A percentile compares a stretch with the other conserved stretches of the same genome.
phyloP scores from a whole-genome alignment of 2,329 filamentous ascomycete genomes.

The Huntiella moniliformis region DNA sequence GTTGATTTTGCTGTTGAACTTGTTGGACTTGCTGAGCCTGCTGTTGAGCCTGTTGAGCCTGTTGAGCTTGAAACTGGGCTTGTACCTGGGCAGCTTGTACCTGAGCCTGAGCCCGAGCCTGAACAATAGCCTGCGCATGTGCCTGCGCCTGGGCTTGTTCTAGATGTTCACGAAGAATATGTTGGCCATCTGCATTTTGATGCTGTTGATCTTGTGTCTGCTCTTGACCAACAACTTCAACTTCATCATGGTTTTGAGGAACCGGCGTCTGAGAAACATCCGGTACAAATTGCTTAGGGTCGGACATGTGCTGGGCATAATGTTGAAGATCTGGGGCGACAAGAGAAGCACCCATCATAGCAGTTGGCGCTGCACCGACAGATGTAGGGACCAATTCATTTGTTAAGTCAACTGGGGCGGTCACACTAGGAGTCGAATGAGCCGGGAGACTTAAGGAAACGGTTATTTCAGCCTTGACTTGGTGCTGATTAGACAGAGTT shows the following conservation, averaged over 20 bases:
- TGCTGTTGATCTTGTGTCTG: background rate
- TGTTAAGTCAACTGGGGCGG: too few species aligned
- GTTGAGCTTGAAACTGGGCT: background rate
- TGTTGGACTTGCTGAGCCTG: background rate
- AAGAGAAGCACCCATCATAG: slow-evolving; percentile 1
- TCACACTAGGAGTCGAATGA: too few species aligned
- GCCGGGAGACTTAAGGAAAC: too few species aligned
- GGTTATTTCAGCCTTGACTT: background rate
- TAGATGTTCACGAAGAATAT: too few species aligned
- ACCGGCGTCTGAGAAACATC: background rate
- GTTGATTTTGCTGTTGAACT: background rate
- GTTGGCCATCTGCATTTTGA: background rate
- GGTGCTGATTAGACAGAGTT: background rate
- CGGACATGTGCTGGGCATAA: background rate
- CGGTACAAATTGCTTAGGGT: background rate
- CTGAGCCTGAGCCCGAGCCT: slow-evolving; percentile 6
- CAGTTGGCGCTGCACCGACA: background rate
- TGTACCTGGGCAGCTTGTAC: slow-evolving; percentile 4
- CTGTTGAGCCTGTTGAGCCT: background rate
- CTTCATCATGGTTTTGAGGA: background rate
- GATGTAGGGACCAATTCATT: background rate
- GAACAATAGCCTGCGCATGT: slow-evolving; percentile 5
- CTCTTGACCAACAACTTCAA: background rate
- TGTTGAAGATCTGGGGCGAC: background rate
- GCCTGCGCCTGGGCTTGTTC: slow-evolving; percentile 4